These are phyloP conservation scores for Trametes sp. DNA, from an alignment of 1,284 basidiomycete species.

Conservation along the genomic window DNA sequence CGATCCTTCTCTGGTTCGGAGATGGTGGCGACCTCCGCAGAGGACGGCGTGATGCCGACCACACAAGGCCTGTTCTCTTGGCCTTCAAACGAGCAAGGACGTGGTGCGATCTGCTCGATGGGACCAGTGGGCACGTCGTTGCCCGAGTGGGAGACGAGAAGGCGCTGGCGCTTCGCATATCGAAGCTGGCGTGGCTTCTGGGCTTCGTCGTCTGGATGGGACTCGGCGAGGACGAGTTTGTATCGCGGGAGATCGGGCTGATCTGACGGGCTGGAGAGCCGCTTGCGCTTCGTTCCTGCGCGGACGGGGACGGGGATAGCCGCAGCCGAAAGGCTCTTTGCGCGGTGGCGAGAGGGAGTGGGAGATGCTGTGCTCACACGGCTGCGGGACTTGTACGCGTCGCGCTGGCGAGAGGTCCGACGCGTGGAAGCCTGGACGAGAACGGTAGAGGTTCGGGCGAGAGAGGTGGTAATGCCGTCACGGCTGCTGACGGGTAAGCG, in stretches of 20 bases:
- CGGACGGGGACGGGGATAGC: conserved; percentile 5
- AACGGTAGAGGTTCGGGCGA: background rate
- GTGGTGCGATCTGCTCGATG: background rate
- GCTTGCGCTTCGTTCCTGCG: conserved; percentile 27
- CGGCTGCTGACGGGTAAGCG: conserved; percentile 11
- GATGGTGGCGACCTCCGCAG: background rate
- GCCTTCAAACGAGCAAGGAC: background rate
- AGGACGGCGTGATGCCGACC: background rate
- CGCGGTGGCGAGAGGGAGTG: conserved; percentile 10
- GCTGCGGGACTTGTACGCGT: conserved; percentile 12
- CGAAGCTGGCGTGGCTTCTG: conserved; percentile 31
- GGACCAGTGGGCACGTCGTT: conserved; percentile 6
- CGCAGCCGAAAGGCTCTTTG: background rate
- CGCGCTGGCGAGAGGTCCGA: conserved; percentile 6
- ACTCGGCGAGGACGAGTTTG: conserved; percentile 21
- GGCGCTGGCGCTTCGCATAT: conserved; percentile 31
- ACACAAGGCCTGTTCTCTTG: background rate
- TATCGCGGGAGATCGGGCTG: conserved; percentile 18
- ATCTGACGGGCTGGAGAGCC: conserved; percentile 7
- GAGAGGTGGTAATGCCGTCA: background rate
- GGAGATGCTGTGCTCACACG: conserved; percentile 11
- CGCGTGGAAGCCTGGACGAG: conserved; percentile 6
- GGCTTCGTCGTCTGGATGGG: background rate
- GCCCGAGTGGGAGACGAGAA: conserved; percentile 15
- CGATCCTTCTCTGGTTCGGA: background rate